These are phyloP conservation scores for Phytopythium aichiense DNA, from an alignment of 352 stramenopile species.

Conservation along the genomic window DNA sequence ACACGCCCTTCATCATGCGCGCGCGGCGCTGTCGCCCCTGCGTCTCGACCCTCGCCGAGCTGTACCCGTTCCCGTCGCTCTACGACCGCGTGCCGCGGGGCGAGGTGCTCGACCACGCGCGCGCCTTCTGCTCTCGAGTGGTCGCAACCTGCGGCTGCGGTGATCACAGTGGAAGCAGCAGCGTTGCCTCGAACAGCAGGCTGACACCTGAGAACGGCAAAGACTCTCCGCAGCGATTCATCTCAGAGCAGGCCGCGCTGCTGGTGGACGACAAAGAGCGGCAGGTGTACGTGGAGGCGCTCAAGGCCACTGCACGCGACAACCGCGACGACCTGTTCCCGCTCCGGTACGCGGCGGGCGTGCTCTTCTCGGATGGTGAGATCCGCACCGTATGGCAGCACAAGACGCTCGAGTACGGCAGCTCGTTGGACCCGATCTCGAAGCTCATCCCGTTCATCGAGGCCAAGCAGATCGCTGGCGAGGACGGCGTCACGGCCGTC, in stretches of 20 bases:
- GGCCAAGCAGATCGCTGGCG: conserved; percentile 15
- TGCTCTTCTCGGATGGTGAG: conserved; percentile 67
- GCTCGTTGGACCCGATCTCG: conserved; percentile 50
- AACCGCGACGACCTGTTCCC: conserved; percentile 68
- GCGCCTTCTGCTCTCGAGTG: conserved; percentile 18
- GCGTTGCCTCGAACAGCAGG: neutral
- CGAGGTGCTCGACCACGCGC: conserved; percentile 48
- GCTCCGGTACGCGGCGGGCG: conserved; percentile 73
- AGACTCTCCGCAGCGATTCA: conserved; percentile 10
- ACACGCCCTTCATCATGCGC: conserved; percentile 61
- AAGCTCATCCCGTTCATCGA: conserved; percentile 63
- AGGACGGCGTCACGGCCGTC: conserved; percentile 17
- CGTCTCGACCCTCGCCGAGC: conserved; percentile 54
- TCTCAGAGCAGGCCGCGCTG: conserved; percentile 21
- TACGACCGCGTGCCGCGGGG: conserved; percentile 57
- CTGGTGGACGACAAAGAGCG: conserved; percentile 23
- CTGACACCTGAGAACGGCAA: conserved; percentile 1
- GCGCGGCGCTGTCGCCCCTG: conserved; percentile 51
- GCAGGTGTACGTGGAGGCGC: conserved; percentile 34
- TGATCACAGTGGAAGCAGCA: neutral
- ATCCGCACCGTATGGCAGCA: conserved; percentile 45
- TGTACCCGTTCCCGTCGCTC: conserved; percentile 84
- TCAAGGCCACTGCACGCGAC: conserved; percentile 29
- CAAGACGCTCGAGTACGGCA: conserved; percentile 67
- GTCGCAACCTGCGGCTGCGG: neutral